Evolutionary conservation across 2,329 filamentous ascomycete species (phyloP).

Genomic region (Colletotrichum incanum): DNA sequence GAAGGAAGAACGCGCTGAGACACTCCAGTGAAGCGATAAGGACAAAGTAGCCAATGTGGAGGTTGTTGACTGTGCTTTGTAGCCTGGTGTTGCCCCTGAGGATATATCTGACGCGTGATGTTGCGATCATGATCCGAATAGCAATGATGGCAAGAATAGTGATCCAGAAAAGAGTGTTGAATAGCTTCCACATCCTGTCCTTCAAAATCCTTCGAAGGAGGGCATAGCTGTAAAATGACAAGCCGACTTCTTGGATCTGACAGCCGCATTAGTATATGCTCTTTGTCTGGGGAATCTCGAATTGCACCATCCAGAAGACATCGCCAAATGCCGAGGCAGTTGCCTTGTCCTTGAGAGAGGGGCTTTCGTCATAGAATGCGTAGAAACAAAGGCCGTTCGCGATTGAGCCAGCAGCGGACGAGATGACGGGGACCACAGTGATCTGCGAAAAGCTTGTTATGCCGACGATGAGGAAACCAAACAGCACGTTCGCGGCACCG

Average conservation of each 20-base stretch:
- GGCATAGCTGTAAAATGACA: constrained; percentile 66
- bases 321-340: constrained; percentile 58
- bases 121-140: constrained; percentile 61
- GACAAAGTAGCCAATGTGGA: constrained; percentile 61
- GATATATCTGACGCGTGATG: constrained; percentile 51
- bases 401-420: constrained; percentile 55
- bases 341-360: constrained; percentile 47
- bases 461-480: constrained; percentile 56
- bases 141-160: constrained; percentile 68
- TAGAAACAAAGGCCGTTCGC: constrained; percentile 62
- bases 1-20: constrained; percentile 57
- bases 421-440: constrained; percentile 57
- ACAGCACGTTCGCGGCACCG: constrained; percentile 57
- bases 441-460: constrained; percentile 58
- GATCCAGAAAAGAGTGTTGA: constrained; percentile 69
- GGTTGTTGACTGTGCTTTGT: constrained; percentile 53
- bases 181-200: constrained; percentile 58
- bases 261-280: not conserved
- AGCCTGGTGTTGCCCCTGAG: constrained; percentile 45
- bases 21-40: constrained; percentile 59
- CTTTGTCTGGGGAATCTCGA: accelerated
- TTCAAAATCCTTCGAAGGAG: constrained; percentile 67
- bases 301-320: constrained; percentile 56
- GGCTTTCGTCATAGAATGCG: constrained; percentile 55
- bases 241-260: constrained; percentile 60